Conservation (phyloP, 805 yeast species). For the Ogataea wickerhamii region DNA sequence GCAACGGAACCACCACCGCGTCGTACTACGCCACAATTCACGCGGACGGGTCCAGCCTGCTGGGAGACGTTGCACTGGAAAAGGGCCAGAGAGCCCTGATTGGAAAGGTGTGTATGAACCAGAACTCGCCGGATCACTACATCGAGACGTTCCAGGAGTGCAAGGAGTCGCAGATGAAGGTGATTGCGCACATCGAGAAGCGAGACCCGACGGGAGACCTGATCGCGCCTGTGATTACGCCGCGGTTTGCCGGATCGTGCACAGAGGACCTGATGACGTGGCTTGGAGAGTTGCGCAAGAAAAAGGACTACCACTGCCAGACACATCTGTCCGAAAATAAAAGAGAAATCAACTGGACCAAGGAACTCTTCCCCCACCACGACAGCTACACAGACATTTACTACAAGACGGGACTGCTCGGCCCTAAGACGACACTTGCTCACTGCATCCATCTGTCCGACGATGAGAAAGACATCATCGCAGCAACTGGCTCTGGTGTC, state of each 20-base stretch:
- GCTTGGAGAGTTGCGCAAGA: conserved; percentile 57
- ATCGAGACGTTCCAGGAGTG: conserved; percentile 54
- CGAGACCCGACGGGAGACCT: conserved; percentile 51
- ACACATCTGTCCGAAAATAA: conserved; percentile 87
- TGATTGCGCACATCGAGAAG: conserved; percentile 52
- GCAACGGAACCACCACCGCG: conserved; percentile 87
- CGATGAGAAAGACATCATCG: conserved; percentile 59
- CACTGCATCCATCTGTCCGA: conserved; percentile 79
- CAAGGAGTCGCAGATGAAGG: conserved; percentile 47
- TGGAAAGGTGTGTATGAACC: conserved; percentile 94
- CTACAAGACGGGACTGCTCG: conserved; percentile 56
- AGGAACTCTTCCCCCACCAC: conserved; percentile 66
- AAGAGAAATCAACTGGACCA: conserved; percentile 72
- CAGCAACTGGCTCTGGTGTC: conserved; percentile 58
- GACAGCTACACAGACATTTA: conserved; percentile 75
- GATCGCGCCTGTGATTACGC: conserved; percentile 78
- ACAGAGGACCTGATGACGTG: conserved; percentile 55
- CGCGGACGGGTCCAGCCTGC: conserved; percentile 63
- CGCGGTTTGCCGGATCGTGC: conserved; percentile 92
- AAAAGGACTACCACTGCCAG: conserved; percentile 63
- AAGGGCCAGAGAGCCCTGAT: conserved; percentile 84
- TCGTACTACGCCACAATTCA: conserved; percentile 90
- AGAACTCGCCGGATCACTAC: conserved; percentile 71
- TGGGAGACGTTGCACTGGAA: conserved; percentile 66
- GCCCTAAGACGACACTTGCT: conserved; percentile 71